These are phyloP conservation scores for Scheffersomyces stambukii DNA, from an alignment of 1,139 yeast species.

Conservation along the genomic window DNA sequence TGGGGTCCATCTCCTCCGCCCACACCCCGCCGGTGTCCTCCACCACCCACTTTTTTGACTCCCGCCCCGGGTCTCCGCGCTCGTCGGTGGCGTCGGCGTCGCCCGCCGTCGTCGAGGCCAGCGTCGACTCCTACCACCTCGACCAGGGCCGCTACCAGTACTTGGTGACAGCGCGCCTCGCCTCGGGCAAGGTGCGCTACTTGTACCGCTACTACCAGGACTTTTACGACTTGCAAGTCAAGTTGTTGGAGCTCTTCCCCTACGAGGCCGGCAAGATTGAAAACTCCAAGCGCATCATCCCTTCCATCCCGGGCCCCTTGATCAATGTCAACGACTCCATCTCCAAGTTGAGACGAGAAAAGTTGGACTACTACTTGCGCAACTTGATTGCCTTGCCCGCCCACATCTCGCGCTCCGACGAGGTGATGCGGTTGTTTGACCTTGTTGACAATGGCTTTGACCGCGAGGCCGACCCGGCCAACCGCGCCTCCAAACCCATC, in stretches of 20 bases:
- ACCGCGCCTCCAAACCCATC: conserved; percentile 34
- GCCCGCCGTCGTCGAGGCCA: conserved; percentile 56
- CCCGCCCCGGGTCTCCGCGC: conserved; percentile 16
- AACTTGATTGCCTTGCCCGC: conserved; percentile 72
- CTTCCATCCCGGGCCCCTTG: conserved; percentile 95
- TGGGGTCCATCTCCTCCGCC: conserved; percentile 45
- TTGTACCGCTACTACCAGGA: conserved; percentile 92
- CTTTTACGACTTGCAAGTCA: conserved; percentile 90
- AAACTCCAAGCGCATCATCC: conserved; percentile 68
- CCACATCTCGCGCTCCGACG: conserved; percentile 67
- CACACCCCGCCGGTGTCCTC: conserved; percentile 26
- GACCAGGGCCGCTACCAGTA: conserved; percentile 92
- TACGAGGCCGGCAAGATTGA: conserved; percentile 89
- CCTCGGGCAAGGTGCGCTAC: conserved; percentile 65
- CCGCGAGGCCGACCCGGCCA: conserved; percentile 13
- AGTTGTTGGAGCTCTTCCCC: conserved; percentile 79
- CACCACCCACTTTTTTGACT: conserved; percentile 39
- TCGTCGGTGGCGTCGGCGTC: conserved; percentile 31
- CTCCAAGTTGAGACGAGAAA: conserved; percentile 79
- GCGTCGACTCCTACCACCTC: conserved; percentile 76
- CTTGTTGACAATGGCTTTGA: conserved; percentile 62
- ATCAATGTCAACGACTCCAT: conserved; percentile 88
- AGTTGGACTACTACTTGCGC: conserved; percentile 77
- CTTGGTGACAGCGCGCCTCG: conserved; percentile 63
- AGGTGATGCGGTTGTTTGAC: conserved; percentile 70